These are phyloP conservation scores for Adenanthera pavonina DNA, from an alignment of 306 rosid species.

Conservation along the genomic window DNA sequence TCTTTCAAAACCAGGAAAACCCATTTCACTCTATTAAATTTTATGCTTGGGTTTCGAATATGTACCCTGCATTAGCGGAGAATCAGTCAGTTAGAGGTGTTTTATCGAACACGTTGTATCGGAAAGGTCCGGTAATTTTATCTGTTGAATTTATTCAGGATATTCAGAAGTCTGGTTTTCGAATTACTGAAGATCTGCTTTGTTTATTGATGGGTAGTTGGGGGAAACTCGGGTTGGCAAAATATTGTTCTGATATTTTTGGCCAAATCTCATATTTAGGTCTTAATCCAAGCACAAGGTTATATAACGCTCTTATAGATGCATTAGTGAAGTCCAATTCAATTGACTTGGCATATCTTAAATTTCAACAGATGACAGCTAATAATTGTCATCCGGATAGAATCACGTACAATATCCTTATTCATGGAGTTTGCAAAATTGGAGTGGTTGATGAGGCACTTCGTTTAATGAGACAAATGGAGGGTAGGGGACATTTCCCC, in stretches of 20 bases:
- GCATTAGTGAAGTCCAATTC: constrained; percentile 85
- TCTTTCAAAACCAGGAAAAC: constrained; percentile 70
- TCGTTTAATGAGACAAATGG: constrained; percentile 80
- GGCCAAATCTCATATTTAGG: constrained; percentile 72
- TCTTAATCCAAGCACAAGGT: constrained; percentile 66
- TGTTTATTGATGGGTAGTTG: constrained; percentile 74
- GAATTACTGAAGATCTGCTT: constrained; percentile 63
- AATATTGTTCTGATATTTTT: constrained; percentile 71
- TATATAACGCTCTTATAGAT: constrained; percentile 85
- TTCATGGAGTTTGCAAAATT: constrained; percentile 78
- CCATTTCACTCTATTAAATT: constrained; percentile 63
- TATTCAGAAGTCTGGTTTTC: constrained; percentile 56
- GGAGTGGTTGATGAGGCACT: constrained; percentile 92
- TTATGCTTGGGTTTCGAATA: constrained; percentile 69
- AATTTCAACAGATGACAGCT: constrained; percentile 76
- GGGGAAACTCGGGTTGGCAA: constrained; percentile 88
- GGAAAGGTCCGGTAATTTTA: constrained; percentile 69
- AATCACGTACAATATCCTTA: constrained; percentile 77
- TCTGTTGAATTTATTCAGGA: constrained; percentile 68
- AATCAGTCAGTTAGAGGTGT: constrained; percentile 54
- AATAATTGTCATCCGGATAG: constrained; percentile 79
- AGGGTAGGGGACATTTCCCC: constrained; percentile 61
- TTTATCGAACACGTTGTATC: constrained; percentile 45
- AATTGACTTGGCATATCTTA: constrained; percentile 79
- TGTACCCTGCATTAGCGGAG: constrained; percentile 51